Evolutionary conservation across 2,329 filamentous ascomycete genomes (phyloP).

Genomic region (Dactylellina parvicollis): DNA sequence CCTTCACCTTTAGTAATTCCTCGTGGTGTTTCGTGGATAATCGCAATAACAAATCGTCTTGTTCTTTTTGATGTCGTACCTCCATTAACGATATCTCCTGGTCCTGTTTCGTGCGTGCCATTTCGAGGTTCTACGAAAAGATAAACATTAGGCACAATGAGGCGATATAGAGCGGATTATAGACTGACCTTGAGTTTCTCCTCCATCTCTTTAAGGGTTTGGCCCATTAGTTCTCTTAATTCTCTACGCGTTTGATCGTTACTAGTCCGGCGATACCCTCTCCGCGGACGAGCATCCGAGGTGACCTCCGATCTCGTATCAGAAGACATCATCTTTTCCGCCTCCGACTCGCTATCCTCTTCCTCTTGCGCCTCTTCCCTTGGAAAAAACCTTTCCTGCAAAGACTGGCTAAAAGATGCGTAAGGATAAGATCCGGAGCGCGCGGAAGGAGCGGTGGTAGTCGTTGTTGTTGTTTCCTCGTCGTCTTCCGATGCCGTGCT

Average conservation of each 20-base stretch:
- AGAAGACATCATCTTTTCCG: slow-evolving; percentile 47
- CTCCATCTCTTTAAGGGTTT: slow-evolving; percentile 48
- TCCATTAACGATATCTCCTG: slow-evolving; percentile 47
- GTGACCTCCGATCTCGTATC: slow-evolving; percentile 49
- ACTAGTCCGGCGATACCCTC: slow-evolving; percentile 47
- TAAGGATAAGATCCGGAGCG: slow-evolving; percentile 28
- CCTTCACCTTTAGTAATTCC: slow-evolving; percentile 30
- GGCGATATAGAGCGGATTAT: background rate
- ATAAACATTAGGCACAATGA: slow-evolving; percentile 2
- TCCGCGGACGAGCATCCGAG: slow-evolving; percentile 38
- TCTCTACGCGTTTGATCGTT: slow-evolving; percentile 49
- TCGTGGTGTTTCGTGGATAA: slow-evolving; percentile 49
- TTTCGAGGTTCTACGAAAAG: slow-evolving; percentile 33
- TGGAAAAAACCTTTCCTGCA: slow-evolving; percentile 40
- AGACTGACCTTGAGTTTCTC: slow-evolving; percentile 36
- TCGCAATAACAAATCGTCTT: slow-evolving; percentile 37
- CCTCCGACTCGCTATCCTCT: slow-evolving; percentile 43
- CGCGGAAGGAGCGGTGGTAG: slow-evolving; percentile 12
- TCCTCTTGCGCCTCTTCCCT: slow-evolving; percentile 25
- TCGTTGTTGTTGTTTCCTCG: slow-evolving; percentile 40
- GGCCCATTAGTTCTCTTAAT: slow-evolving; percentile 49
- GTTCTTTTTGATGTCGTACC: slow-evolving; percentile 44
- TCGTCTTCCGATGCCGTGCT: slow-evolving; percentile 54
- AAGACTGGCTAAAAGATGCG: slow-evolving; percentile 44
- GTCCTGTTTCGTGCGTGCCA: slow-evolving; percentile 45